Base-by-base conservation (phyloP, 805 yeast species). In the Metschnikowia vanudenii region DNA sequence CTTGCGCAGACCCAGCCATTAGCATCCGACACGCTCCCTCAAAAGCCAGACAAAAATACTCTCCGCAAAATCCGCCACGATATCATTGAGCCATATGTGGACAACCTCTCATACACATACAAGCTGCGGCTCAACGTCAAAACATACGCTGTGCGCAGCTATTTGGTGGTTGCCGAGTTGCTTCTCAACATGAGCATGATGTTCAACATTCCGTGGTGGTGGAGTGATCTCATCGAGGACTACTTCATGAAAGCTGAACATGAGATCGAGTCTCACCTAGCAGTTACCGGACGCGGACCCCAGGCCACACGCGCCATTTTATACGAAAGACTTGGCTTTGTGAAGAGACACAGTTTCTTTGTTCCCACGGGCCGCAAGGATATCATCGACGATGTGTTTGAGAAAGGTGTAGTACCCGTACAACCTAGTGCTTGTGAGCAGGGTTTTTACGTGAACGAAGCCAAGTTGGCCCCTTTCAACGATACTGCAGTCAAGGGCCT, bases 51-150 rank as follows among this genome's bases (percentile, higher is more conserved):
- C 52, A 64, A 51, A 61, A 74, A 63, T 60, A 72, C 68, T 51
- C 63, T 55, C 56, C 69, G 67, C 8, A 81, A 80, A 54, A 73
- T 76, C 36, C 69, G 83, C 14, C 70, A 73, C 42, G 85, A 80
- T 46, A 69, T 73, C 29, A 68, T 82, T 7, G 81, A 72, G 50
- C 86, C 86, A 1, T 67, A 80, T 60, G 63, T 87, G 48, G 96
- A 89, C 52, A 79, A 88, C 30, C 75, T 89, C 3, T 74, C 81
- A 31, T 89, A 88, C 59, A 81, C 94, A 0, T 88, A 84, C 59
- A 71, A 81, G 22, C 85, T 92, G 10, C 73, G 96, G 41, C 75
- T 86, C 58, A 80, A 81, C 39, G 69, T 84, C 52, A 84, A 82
- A 51, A 77, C 85, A 0, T 87, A 84, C 56, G 85, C 89, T 2